Evolutionary conservation across 148 eudicot genomes (phyloP), one percentile per base, ranked within the genome.

Genomic region (Euryodendron excelsum): DNA sequence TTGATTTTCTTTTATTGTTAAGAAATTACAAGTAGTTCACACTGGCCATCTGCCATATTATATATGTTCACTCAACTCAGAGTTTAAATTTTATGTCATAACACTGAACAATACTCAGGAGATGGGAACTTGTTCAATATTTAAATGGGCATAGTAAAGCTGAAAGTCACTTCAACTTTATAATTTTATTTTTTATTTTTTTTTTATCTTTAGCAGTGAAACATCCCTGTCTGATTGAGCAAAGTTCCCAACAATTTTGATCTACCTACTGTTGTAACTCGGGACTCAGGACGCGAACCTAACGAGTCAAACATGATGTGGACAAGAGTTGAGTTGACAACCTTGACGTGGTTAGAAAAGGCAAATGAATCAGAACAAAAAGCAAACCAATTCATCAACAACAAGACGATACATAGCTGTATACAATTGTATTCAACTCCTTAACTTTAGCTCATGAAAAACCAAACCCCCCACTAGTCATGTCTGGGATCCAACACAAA

Each of bases 391-490:
- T 34, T 69, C 60, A 73, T 66, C 1, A 36, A 60, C 36, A 71
- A 61, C 11, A 69, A 78, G 66, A 84, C 68, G 76, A 37, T 39
- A 78, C 0, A 21, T 34, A 0, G 81, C 81, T 81, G 76, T 69
- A 69, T 10, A 62, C 70, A 66, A 33, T 69, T 84, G 81, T 52
- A 70, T 39, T 44, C 74, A 62, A 69, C 70, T 56, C 20, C n/a
- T 74, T 77, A 33, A 52, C 72, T 84, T 78, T 80, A 72, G 74
- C 45, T 34, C 56, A 48, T 80, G 59, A 47, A 52, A 56, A 30
- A 23, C 74, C 80, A 78, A 81, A 78, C 69, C 79, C 70, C 77
- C 80, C 82, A 81, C 87, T 78, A 81, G 47, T 79, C 69, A 74
- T 81, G 87, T 84, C 87, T 79, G 60, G 53, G 48, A 79, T 63